Evolutionary conservation across 345 rosid genomes (phyloP), one percentile per base, ranked within the genome.

Genomic region (Noccaea caerulescens): DNA sequence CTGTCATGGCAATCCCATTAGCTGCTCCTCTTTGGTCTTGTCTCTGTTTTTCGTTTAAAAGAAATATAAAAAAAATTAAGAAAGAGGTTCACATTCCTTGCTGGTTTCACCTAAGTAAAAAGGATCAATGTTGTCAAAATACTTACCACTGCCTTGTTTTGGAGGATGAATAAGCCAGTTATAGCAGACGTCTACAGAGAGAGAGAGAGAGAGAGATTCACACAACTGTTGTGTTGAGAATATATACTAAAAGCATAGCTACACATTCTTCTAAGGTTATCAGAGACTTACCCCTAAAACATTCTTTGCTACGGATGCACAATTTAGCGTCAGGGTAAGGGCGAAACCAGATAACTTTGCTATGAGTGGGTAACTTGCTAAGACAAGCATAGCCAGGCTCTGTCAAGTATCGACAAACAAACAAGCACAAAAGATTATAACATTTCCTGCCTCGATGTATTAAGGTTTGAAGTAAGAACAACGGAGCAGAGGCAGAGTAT

Each of bases 21-120:
- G 91, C 91, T 53, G 87, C 84, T 64, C 84, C 91, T 75, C 87
- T 78, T 68, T 84, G 88, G 76, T 76, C 71, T 71, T 84, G 91
- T 27, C 84, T 77, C 90, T 86, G 47, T 77, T 59, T 30, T 10
- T 20, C 23, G 23, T 20, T 20, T 20, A 27, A 27, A 27, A 27
- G 4, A 27, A 27, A 27, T 0, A 27, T 2, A 27, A 27, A 27
- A 27, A 27, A 27, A 12, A 13, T 30, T 42, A 4, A 1, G 14
- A 5, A 20, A 2, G 14, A 37, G 32, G 16, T 53, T 23, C 16
- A 59, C 16, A 13, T 12, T 52, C 9, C 16, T 32, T 61, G 16
- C 38, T 7, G 3, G 13, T 66, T 34, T 58, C 45, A 50, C 2
- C 71, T 47, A 12, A 18, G 33, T 34, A 10, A 68, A 38, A 18